Evolutionary conservation across 345 rosid genomes (phyloP), one percentile per base, ranked within the genome.

Genomic region (Citrus sp.): DNA sequence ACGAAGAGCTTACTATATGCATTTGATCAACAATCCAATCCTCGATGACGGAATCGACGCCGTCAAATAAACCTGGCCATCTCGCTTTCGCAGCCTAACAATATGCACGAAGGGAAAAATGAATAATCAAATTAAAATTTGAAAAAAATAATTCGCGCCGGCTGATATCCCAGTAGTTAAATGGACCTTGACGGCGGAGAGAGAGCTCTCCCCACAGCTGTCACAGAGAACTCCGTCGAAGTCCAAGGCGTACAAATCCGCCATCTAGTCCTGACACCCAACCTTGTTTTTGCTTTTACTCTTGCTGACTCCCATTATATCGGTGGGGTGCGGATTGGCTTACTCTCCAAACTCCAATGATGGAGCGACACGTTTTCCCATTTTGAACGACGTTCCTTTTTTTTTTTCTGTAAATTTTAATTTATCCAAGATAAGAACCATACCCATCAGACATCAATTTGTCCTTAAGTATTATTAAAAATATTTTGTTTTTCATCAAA

Each of bases 181-280:
- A 12, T 13, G 12, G 32, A 90, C 99, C 98, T 93, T 95, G 80
- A 95, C 91, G 70, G 97, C 98, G 60, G 99, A 95, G 67, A 93
- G 89, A 37, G 99, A 90, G 88, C 97, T 95, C 81, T 93, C 99
- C 32, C 98, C 98, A 65, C 98, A 95, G 77, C 97, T 92, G 79
- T 93, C 97, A 76, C 98, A 95, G 80, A 95, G 84, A 81, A 95
- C 94, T 79, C 99, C 98, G 63, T 95, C 99, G 85, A 95, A 93
- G 85, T 95, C 98, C 90, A 95, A 85, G 77, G 98, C 98, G 74
- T 93, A 95, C 28, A 95, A 86, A 81, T 93, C 94, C 76, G 90
- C 92, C 90, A 46, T 46, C 13, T 46, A 46, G 51, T 13, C 5
- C 5, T 18, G 5, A 46, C 51, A 46, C 16, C 18, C 51, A 46